Conservation (phyloP, 495 filamentous ascomycete genomes). For the Halenospora varia region DNA sequence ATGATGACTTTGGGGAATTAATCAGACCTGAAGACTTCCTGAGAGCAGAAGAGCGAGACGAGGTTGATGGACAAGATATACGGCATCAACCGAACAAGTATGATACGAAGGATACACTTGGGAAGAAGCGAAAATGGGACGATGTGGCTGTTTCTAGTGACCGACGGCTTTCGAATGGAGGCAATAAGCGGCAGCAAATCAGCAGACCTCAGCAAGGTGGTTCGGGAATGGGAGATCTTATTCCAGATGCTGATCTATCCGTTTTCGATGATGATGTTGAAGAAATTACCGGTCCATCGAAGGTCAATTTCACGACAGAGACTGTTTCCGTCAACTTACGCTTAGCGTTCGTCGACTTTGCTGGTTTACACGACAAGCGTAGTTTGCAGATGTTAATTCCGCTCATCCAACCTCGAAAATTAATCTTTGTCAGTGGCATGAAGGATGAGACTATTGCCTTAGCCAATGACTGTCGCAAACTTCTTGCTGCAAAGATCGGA, state of each 20-base stretch:
- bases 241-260: conserved; percentile 38
- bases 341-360: conserved; percentile 86
- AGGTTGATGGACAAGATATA: conserved; percentile 60
- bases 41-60: conserved; percentile 88
- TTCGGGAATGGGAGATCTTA: conserved; percentile 23
- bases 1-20: conserved; percentile 89
- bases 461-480: conserved; percentile 74
- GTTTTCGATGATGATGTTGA: conserved; percentile 50
- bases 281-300: conserved; percentile 65
- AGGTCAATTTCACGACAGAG: conserved; percentile 57
- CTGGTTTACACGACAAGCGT: conserved; percentile 87
- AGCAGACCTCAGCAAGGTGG: conserved; percentile 6
- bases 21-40: conserved; percentile 92
- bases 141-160: conserved; percentile 49
- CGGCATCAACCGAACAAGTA: conserved; percentile 37
- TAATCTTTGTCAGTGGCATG: conserved; percentile 82
- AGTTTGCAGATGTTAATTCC: conserved; percentile 93
- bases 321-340: conserved; percentile 63
- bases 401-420: conserved; percentile 86
- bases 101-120: conserved; percentile 59
- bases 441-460: conserved; percentile 71
- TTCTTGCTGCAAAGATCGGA: conserved; percentile 42
- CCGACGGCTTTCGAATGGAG: conserved; percentile 32
- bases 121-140: conserved; percentile 93
- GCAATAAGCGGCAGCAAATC: conserved; percentile 40